A percentile compares a stretch with the other conserved stretches of the same genome.
phyloP scores from a whole-genome alignment of 2,329 filamentous ascomycete species.

The Calonectria ilicicola region DNA sequence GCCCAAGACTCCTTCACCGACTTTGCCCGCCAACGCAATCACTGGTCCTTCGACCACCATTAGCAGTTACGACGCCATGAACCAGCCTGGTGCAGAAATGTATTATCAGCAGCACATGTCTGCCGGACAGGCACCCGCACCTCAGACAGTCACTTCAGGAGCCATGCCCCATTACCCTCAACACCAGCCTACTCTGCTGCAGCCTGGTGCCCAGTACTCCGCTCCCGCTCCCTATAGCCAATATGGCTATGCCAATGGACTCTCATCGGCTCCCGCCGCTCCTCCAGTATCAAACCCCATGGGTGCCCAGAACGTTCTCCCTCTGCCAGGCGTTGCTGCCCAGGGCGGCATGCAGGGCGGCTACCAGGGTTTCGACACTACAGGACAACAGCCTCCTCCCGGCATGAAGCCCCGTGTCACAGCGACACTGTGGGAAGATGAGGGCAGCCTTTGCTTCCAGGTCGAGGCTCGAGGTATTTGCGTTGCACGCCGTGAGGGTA shows the following conservation, averaged over 20 bases:
- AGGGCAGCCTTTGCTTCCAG: slow-evolving; percentile 97
- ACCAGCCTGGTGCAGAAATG: slow-evolving; percentile 82
- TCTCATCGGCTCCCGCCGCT: slow-evolving; percentile 81
- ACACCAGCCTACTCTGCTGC: slow-evolving; percentile 81
- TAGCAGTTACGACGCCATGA: slow-evolving; percentile 72
- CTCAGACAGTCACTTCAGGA: slow-evolving; percentile 81
- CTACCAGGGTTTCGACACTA: slow-evolving; percentile 79
- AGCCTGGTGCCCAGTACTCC: slow-evolving; percentile 77
- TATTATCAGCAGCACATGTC: slow-evolving; percentile 88
- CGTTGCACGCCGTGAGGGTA: slow-evolving; percentile 92
- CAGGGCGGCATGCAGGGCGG: slow-evolving; percentile 64
- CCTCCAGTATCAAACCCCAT: slow-evolving; percentile 79
- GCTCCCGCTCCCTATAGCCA: slow-evolving; percentile 70
- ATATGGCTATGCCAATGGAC: slow-evolving; percentile 81
- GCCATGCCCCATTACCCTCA: slow-evolving; percentile 82
- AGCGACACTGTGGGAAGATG: slow-evolving; percentile 97
- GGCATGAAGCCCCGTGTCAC: slow-evolving; percentile 98
- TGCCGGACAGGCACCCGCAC: slow-evolving; percentile 78
- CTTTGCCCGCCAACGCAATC: slow-evolving; percentile 64
- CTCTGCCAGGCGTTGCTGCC: slow-evolving; percentile 72
- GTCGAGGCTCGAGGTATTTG: slow-evolving; percentile 97
- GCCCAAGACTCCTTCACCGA: slow-evolving; percentile 83
- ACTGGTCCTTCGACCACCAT: slow-evolving; percentile 47
- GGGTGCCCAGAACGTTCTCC: slow-evolving; percentile 73
- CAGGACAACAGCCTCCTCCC: slow-evolving; percentile 91